These are phyloP conservation scores for Bondarzewia mesenterica DNA, from an alignment of 1,284 basidiomycete genomes.

Conservation along the genomic window DNA sequence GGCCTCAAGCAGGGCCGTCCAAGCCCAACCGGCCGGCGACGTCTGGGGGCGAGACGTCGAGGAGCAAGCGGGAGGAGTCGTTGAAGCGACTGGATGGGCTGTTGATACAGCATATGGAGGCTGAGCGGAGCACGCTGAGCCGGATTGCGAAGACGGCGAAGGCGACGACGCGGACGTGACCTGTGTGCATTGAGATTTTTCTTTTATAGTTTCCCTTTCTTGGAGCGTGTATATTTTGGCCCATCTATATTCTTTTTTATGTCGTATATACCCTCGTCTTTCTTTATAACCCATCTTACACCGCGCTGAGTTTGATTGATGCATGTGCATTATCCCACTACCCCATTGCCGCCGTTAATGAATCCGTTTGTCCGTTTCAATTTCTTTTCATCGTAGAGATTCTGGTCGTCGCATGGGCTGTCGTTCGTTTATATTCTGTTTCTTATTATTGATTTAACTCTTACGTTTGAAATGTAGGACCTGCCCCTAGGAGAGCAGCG, in stretches of 20 bases:
- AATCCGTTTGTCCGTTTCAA: background rate
- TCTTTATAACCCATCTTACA: background rate
- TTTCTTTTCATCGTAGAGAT: background rate
- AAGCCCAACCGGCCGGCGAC: constrained; percentile 13
- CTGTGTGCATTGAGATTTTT: background rate
- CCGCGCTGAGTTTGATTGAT: background rate
- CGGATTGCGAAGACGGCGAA: constrained; percentile 44
- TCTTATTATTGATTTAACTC: background rate
- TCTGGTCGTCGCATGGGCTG: background rate
- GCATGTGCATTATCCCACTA: background rate
- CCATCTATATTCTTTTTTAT: background rate
- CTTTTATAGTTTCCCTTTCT: background rate
- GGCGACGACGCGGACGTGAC: constrained; percentile 6
- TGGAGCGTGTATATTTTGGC: background rate
- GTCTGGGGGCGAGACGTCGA: constrained; percentile 11
- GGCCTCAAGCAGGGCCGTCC: background rate
- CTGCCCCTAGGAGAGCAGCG: too few species aligned
- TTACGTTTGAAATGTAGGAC: background rate
- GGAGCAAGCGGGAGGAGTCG: constrained; percentile 30
- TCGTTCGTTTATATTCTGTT: constrained; percentile 3
- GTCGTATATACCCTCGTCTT: background rate
- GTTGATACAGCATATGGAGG: constrained; percentile 66
- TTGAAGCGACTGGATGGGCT: constrained; percentile 62
- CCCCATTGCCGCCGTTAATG: constrained; percentile 1
- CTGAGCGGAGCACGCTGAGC: constrained; percentile 64